These are phyloP conservation scores for Phytophthora crassamura DNA, from an alignment of 352 stramenopile genomes.

Conservation along the genomic window DNA sequence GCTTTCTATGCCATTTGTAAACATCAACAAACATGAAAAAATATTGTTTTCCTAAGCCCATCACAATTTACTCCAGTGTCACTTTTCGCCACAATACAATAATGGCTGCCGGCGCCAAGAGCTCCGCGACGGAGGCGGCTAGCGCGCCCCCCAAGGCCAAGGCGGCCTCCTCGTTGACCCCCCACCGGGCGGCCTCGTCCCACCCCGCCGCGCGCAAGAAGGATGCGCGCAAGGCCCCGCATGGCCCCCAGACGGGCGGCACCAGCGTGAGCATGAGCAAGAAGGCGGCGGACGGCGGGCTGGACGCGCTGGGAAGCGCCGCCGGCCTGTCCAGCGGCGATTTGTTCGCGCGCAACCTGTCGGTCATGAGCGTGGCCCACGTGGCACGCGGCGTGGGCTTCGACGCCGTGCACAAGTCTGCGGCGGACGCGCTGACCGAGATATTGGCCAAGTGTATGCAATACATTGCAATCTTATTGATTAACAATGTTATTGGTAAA, in stretches of 20 bases:
- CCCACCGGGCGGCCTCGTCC: constrained; percentile 6
- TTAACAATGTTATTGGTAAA: constrained; percentile 17
- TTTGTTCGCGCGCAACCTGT: constrained; percentile 56
- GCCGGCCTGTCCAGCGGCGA: constrained; percentile 43
- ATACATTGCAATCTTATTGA: constrained; percentile 22
- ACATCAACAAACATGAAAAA: too few species aligned
- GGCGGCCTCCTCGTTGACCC: background rate
- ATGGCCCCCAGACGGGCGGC: constrained; percentile 20
- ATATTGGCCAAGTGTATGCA: constrained; percentile 59
- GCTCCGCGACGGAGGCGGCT: constrained; percentile 1
- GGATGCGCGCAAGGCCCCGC: constrained; percentile 26
- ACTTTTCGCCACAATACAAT: background rate
- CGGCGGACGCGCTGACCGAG: constrained; percentile 55
- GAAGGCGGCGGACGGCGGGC: constrained; percentile 28
- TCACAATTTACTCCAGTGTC: too few species aligned
- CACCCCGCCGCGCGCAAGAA: constrained; percentile 24
- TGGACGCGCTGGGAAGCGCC: constrained; percentile 26
- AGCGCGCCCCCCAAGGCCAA: constrained; percentile 5
- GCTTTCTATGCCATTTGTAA: too few species aligned
- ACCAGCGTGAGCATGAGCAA: constrained; percentile 61
- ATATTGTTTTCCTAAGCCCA: too few species aligned
- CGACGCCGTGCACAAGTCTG: constrained; percentile 58
- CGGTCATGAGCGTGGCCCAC: constrained; percentile 59
- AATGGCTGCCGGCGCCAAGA: constrained; percentile 9
- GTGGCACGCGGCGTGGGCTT: constrained; percentile 59